Percentiles rank a stretch among this genome's conserved stretches.
Evolutionary conservation across 2,329 filamentous ascomycete genomes (phyloP).

Genomic region (Scleromitrula shiraiana): DNA sequence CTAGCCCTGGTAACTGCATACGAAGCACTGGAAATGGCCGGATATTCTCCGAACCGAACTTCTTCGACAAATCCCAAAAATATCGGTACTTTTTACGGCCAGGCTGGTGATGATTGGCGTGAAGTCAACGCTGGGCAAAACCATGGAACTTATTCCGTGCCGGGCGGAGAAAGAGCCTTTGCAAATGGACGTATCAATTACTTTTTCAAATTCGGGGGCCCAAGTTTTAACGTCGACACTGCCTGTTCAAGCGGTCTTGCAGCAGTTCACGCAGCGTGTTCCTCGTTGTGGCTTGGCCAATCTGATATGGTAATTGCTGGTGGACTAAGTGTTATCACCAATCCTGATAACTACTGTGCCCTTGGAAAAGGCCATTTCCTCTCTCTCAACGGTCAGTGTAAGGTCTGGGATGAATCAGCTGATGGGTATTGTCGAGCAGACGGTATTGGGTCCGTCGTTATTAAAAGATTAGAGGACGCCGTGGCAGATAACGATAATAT

Average conservation of each 20-base stretch:
- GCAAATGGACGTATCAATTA: constrained; percentile 30
- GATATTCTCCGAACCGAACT: constrained; percentile 45
- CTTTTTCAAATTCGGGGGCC: constrained; percentile 35
- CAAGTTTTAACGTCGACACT: constrained; percentile 50
- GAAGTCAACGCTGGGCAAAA: constrained; percentile 23
- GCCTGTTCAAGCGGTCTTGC: constrained; percentile 50
- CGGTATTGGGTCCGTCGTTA: constrained; percentile 47
- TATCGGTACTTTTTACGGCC: constrained; percentile 20
- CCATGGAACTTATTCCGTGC: constrained; percentile 23
- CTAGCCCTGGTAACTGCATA: constrained; percentile 68
- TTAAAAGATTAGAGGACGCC: constrained; percentile 47
- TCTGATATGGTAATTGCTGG: constrained; percentile 36
- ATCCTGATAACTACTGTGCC: constrained; percentile 31
- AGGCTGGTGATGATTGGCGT: constrained; percentile 21
- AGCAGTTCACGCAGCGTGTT: constrained; percentile 44
- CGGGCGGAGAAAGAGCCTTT: constrained; percentile 22
- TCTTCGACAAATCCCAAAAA: constrained; percentile 33
- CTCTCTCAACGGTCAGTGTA: constrained; percentile 16
- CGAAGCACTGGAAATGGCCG: constrained; percentile 72
- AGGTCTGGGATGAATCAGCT: constrained; percentile 50
- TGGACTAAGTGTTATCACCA: constrained; percentile 30
- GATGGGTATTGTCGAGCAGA: constrained; percentile 60
- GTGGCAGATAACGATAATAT: constrained; percentile 36
- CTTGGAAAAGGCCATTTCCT: constrained; percentile 12
- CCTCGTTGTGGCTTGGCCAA: constrained; percentile 39